Evolutionary conservation across 2,329 filamentous ascomycete species (phyloP), one percentile per base, ranked within the genome.

Genomic region (Cladosporium sp.): DNA sequence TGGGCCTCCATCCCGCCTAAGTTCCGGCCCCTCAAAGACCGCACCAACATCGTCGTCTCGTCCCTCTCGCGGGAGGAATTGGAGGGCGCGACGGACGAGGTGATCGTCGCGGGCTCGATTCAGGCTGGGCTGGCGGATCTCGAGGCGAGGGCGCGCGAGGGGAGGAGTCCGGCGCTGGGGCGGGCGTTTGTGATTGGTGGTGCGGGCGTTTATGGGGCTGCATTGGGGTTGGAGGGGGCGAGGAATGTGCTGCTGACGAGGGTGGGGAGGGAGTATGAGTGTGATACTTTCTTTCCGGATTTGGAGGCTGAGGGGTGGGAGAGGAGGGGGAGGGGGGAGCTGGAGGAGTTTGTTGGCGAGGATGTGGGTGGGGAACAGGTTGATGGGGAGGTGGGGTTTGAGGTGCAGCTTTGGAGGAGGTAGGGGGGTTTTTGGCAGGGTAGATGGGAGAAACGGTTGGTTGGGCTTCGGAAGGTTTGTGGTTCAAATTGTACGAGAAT

Each of bases 171-270:
- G 41, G 63, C 57, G 10, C 61, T 84, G 33, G 79, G 77, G 8
- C 79, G 80, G 61, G 77, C 89, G 3, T 97, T 91, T 69, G 81
- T 97, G 41, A 96, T 98, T 63, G 93, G 93, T 19, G 93, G 93
- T 4, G 87, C 83, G 52, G 86, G 90, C 72, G 85, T 97, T 59
- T 98, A 97, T 70, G 75, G 74, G 37, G 79, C 84, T 18, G 85
- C 89, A 11, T 74, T 97, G 64, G 66, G 72, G 60, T 62, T 82
- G 53, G 66, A 70, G 40, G 77, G 82, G 67, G 76, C 83, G 40
- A 77, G 74, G 61, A 73, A 83, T 38, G 78, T 93, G 51, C 69
- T 93, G 56, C 72, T 92, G 58, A 93, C 88, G 46, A 77, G 80
- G 58, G 79, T 95, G 34, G 64, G 78, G 58, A 73, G 72, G 3